These are phyloP conservation scores for Pyrenophora teres DNA, from an alignment of 2,329 filamentous ascomycete genomes.

Conservation along the genomic window DNA sequence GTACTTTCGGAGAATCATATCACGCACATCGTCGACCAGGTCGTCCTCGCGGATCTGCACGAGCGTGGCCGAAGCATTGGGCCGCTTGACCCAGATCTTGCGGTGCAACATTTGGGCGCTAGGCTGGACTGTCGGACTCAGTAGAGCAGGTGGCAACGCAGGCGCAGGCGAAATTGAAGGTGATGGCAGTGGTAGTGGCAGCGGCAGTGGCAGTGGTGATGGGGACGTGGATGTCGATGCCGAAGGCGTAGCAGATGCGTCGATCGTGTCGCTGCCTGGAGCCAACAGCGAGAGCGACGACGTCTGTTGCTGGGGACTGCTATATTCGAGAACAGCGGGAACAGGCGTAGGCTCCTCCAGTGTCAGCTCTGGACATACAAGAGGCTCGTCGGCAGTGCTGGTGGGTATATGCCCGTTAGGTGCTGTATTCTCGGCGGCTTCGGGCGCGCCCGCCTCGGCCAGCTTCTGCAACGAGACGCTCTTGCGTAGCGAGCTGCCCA, in stretches of 20 bases:
- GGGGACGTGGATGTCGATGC: conserved; percentile 41
- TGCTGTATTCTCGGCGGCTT: conserved; percentile 9
- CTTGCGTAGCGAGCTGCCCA: conserved; percentile 30
- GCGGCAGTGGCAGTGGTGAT: background rate
- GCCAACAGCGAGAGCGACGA: conserved; percentile 15
- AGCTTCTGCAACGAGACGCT: conserved; percentile 42
- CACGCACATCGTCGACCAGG: conserved; percentile 90
- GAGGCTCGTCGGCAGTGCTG: conserved; percentile 15
- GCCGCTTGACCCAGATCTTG: conserved; percentile 95
- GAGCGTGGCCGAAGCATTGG: conserved; percentile 81
- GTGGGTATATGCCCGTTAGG: too few species aligned
- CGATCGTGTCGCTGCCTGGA: too few species aligned
- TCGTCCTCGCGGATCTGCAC: conserved; percentile 86
- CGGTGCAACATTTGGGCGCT: conserved; percentile 56
- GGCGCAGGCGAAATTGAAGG: conserved; percentile 49
- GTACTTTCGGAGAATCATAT: conserved; percentile 91
- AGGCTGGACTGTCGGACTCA: conserved; percentile 24
- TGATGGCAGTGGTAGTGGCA: conserved; percentile 29
- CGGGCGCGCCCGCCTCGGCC: conserved; percentile 22
- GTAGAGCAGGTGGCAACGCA: conserved; percentile 45
- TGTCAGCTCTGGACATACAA: conserved; percentile 31
- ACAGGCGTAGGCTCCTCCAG: conserved; percentile 45
- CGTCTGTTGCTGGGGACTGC: background rate
- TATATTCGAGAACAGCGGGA: background rate
- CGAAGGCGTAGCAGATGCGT: conserved; percentile 12